Evolutionary conservation across 371 early-diverging fungal genomes (phyloP).

Genomic region (Syncephalastrum racemosum): DNA sequence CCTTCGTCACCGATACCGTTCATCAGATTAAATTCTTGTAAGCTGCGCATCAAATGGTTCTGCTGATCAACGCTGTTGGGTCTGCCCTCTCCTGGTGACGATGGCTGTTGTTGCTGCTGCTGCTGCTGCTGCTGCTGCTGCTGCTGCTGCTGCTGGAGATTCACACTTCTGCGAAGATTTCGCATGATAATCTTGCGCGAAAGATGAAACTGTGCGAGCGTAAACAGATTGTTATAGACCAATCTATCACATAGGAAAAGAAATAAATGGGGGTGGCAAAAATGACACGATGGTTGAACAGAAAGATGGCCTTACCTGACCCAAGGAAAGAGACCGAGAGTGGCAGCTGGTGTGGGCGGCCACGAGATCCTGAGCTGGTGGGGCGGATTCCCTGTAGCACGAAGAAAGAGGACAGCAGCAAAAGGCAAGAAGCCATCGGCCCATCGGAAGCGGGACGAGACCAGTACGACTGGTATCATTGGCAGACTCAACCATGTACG

Average conservation of each 20-base stretch:
- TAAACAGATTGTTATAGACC: constrained; percentile 50
- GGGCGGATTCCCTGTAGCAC: constrained; percentile 22
- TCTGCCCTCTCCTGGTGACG: background rate
- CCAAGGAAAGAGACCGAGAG: constrained; percentile 61
- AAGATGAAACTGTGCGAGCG: constrained; percentile 20
- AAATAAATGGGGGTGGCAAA: no score
- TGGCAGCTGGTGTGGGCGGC: constrained; percentile 57
- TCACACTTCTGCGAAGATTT: constrained; percentile 4
- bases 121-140: constrained; percentile 16
- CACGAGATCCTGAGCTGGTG: constrained; percentile 46
- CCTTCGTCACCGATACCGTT: constrained; percentile 8
- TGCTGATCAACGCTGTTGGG: no score
- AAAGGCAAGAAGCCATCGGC: constrained; percentile 38
- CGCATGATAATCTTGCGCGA: constrained; percentile 24
- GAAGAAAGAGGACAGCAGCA: constrained; percentile 29
- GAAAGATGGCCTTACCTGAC: constrained; percentile 37
- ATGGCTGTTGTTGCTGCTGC: constrained; percentile 2
- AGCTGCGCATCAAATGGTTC: no score
- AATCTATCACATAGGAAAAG: constrained; percentile 24
- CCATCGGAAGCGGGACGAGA: constrained; percentile 56
- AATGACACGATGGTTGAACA: no score
- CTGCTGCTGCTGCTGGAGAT: constrained; percentile 12
- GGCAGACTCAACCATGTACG: constrained; percentile 69
- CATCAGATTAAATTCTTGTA: no score
- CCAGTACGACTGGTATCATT: constrained; percentile 61